These are phyloP conservation scores for Venturia asperata DNA, from an alignment of 2,329 filamentous ascomycete genomes.

Conservation along the genomic window DNA sequence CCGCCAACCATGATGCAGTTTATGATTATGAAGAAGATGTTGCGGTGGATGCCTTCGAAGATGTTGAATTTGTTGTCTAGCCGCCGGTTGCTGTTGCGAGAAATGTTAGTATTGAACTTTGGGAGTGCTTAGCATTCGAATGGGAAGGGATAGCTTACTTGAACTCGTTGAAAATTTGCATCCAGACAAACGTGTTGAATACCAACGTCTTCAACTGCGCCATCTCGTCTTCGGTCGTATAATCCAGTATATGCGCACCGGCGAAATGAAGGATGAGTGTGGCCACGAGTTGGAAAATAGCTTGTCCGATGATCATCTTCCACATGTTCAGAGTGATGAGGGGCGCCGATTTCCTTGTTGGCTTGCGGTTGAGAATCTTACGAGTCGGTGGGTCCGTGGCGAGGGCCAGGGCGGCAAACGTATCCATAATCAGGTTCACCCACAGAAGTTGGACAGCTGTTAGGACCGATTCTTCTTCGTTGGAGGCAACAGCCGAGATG, in stretches of 20 bases:
- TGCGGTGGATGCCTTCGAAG: slow-evolving; percentile 77
- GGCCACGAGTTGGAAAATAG: slow-evolving; percentile 74
- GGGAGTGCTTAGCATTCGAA: not conserved
- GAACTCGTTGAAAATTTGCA: slow-evolving; percentile 98
- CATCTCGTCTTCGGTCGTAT: slow-evolving; percentile 40
- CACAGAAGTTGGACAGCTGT: slow-evolving; percentile 88
- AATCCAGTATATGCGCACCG: slow-evolving; percentile 49
- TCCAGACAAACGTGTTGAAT: slow-evolving; percentile 99
- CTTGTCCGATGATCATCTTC: slow-evolving; percentile 98
- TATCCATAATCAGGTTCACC: slow-evolving; percentile 98
- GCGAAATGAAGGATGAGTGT: slow-evolving; percentile 81
- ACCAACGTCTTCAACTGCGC: slow-evolving; percentile 56
- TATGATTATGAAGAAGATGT: slow-evolving; percentile 84
- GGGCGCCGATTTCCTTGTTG: slow-evolving; percentile 64
- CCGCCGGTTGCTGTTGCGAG: slow-evolving; percentile 49
- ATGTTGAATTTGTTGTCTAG: slow-evolving; percentile 95
- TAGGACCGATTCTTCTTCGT: slow-evolving; percentile 64
- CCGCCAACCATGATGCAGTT: slow-evolving; percentile 80
- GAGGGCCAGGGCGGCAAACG: slow-evolving; percentile 82
- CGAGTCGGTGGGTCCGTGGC: slow-evolving; percentile 85
- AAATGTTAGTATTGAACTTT: not conserved
- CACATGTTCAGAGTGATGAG: slow-evolving; percentile 89
- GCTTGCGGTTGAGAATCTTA: slow-evolving; percentile 72
- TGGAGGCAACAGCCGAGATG: slow-evolving; percentile 70
- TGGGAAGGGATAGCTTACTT: slow-evolving; percentile 53